Evolutionary conservation across 495 filamentous ascomycete genomes (phyloP).

Genomic region (Immersiella caudata): DNA sequence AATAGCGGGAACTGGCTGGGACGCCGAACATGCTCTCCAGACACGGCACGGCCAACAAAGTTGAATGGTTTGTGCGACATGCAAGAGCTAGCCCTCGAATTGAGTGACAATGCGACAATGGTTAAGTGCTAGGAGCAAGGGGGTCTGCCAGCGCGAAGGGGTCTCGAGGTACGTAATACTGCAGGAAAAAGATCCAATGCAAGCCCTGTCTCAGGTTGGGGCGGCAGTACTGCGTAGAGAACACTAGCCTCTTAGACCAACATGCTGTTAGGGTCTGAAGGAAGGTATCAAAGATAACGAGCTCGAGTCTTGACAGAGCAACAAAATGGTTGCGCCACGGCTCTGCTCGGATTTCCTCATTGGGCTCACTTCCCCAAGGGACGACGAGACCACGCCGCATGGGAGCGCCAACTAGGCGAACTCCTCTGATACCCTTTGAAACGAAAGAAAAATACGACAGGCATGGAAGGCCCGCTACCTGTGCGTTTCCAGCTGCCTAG

Average conservation of each 20-base stretch:
- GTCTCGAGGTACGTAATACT: constrained; percentile 13
- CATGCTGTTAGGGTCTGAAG: not conserved
- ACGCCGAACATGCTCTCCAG: not conserved
- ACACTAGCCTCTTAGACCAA: not conserved
- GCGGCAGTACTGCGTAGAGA: not conserved
- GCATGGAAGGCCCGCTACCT: constrained; percentile 2
- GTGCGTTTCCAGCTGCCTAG: not conserved
- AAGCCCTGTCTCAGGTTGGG: constrained; percentile 5
- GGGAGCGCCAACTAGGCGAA: not conserved
- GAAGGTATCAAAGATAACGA: constrained; percentile 17
- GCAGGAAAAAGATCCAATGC: constrained; percentile 8
- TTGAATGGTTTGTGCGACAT: not conserved
- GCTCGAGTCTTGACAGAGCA: not conserved
- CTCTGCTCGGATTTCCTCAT: constrained; percentile 24
- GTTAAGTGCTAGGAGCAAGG: constrained; percentile 10
- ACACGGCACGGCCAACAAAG: not conserved
- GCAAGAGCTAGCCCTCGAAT: constrained; percentile 7
- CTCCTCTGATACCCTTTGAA: not conserved
- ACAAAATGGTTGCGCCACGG: not conserved
- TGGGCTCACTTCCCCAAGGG: constrained; percentile 6
- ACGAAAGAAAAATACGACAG: not conserved
- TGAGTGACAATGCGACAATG: constrained; percentile 15
- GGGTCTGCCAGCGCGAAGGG: constrained; percentile 7
- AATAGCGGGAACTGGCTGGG: not conserved
- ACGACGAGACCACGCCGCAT: not conserved